These are phyloP conservation scores for Cucumis melo DNA, from an alignment of 306 rosid species.

Conservation along the genomic window DNA sequence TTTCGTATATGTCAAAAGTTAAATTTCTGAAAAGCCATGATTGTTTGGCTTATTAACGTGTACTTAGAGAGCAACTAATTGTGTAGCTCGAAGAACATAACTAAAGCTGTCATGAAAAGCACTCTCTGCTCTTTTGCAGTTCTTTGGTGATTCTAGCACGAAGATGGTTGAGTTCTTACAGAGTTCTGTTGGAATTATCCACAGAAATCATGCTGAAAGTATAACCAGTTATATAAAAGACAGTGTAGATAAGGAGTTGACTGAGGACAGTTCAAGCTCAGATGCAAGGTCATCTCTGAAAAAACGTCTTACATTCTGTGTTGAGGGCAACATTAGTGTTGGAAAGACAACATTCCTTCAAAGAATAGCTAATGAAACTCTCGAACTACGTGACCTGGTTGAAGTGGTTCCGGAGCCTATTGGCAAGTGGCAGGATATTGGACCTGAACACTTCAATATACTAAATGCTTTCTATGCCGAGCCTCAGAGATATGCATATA, in stretches of 20 bases:
- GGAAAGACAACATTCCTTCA: conserved; percentile 93
- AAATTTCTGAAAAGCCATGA: neutral
- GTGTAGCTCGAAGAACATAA: neutral
- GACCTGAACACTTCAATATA: conserved; percentile 92
- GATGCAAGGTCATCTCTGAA: conserved; percentile 29
- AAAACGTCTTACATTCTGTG: conserved; percentile 77
- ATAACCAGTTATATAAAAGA: conserved; percentile 76
- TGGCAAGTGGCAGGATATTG: conserved; percentile 88
- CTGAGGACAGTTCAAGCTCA: conserved; percentile 38
- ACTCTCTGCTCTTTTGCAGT: conserved; percentile 33
- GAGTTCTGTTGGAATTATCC: conserved; percentile 89
- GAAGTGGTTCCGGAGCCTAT: conserved; percentile 98
- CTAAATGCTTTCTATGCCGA: conserved; percentile 90
- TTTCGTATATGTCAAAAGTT: neutral
- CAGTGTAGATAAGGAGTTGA: conserved; percentile 71
- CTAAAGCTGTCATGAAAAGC: conserved; percentile 4
- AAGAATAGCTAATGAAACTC: conserved; percentile 81
- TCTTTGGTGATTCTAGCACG: conserved; percentile 67
- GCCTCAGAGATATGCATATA: conserved; percentile 91
- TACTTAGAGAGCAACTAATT: neutral
- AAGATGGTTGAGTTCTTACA: conserved; percentile 84
- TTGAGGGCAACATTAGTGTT: conserved; percentile 92
- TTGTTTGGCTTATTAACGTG: neutral
- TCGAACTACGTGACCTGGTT: conserved; percentile 83
- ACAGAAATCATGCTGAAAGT: conserved; percentile 92